These are phyloP conservation scores for Lachnum nothofagi DNA, from an alignment of 2,329 filamentous ascomycete genomes.

Conservation along the genomic window DNA sequence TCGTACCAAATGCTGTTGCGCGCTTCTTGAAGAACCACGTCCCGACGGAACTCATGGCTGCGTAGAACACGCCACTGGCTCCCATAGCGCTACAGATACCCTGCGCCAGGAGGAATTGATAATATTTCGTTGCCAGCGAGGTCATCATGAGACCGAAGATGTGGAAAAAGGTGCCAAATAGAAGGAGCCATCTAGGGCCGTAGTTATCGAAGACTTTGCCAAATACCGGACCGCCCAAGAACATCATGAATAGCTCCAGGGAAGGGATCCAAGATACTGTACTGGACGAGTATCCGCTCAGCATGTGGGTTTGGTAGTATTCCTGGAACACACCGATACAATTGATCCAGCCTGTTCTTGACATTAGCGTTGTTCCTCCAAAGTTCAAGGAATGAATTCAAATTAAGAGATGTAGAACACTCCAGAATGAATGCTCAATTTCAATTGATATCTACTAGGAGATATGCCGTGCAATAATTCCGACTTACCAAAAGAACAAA, in stretches of 20 bases:
- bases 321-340: conserved; percentile 52
- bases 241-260: conserved; percentile 51
- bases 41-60: conserved; percentile 37
- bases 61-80: conserved; percentile 43
- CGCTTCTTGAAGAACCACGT: conserved; percentile 48
- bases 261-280: conserved; percentile 60
- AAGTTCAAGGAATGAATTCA: too few species aligned
- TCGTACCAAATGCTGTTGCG: conserved; percentile 44
- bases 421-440: too few species aligned
- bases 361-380: too few species aligned
- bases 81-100: conserved; percentile 43
- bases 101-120: conserved; percentile 47
- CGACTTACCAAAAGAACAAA: conserved; percentile 40
- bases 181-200: conserved; percentile 50
- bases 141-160: conserved; percentile 62
- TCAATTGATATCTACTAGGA: too few species aligned
- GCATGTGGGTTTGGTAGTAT: conserved; percentile 49
- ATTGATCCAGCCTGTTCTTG: conserved; percentile 39
- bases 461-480: too few species aligned
- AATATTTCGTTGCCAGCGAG: conserved; percentile 50
- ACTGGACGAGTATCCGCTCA: conserved; percentile 46
- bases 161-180: conserved; percentile 49
- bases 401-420: too few species aligned
- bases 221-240: conserved; percentile 52
- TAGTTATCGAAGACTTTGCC: conserved; percentile 60